phyloP scores from a whole-genome alignment of 345 rosid genomes.

The Pistacia integerrima region DNA sequence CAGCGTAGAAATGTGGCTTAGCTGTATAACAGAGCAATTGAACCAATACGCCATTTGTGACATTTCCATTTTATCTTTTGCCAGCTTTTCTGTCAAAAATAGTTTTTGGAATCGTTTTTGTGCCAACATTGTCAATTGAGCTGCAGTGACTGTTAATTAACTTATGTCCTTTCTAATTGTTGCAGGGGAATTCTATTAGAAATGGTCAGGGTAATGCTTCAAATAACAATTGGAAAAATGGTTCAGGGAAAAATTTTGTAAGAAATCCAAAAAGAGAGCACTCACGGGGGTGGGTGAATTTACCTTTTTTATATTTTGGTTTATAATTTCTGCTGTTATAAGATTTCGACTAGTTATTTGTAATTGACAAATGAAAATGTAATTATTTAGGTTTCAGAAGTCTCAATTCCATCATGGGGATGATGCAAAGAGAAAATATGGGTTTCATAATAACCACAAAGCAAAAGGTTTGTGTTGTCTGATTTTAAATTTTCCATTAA shows the following conservation, averaged over 20 bases:
- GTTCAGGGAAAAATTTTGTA: conserved; percentile 36
- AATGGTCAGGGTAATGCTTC: conserved; percentile 26
- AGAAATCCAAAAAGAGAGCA: conserved; percentile 35
- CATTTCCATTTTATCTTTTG: not conserved
- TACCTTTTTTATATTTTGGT: conserved; percentile 17
- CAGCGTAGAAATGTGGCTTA: not conserved
- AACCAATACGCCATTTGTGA: not conserved
- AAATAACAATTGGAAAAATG: conserved; percentile 38
- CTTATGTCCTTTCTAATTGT: conserved; percentile 20
- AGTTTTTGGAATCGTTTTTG: not conserved
- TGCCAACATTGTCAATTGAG: not conserved
- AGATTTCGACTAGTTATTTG: conserved; percentile 4
- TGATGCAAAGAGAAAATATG: conserved; percentile 53
- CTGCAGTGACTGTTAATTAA: not conserved
- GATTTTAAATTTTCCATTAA: not conserved
- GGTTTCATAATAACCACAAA: conserved; percentile 35
- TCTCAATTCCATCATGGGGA: conserved; percentile 46
- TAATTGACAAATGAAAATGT: conserved; percentile 23
- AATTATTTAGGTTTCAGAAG: conserved; percentile 50
- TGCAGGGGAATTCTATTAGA: conserved; percentile 42
- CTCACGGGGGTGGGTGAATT: conserved; percentile 46
- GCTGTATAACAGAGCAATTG: not conserved
- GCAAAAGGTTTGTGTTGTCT: conserved; percentile 52
- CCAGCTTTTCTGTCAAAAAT: not conserved
- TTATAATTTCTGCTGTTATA: conserved; percentile 1